Percentiles rank a stretch among this genome's conserved stretches.
phyloP scores from a whole-genome alignment of 352 stramenopile genomes.

The Halophytophthora batemanensis region DNA sequence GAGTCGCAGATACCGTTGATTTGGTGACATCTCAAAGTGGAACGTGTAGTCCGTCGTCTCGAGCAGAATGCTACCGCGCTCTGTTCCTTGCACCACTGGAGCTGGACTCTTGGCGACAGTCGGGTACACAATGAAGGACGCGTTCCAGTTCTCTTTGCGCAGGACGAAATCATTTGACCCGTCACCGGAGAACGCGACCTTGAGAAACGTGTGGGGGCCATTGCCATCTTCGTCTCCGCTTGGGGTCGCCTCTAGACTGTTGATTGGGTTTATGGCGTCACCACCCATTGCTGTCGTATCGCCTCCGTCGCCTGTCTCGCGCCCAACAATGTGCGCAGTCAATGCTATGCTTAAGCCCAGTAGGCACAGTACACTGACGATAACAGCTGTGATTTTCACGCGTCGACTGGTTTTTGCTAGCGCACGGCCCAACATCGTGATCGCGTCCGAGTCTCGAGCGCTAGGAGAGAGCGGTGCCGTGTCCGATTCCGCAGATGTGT shows the following conservation, averaged over 20 bases:
- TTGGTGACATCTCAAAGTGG: slow-evolving; percentile 52
- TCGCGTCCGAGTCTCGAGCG: slow-evolving; percentile 11
- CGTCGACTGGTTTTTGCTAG: slow-evolving; percentile 11
- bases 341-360: slow-evolving; percentile 26
- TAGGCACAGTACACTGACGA: slow-evolving; percentile 21
- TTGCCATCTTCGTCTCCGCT: slow-evolving; percentile 16
- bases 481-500: slow-evolving; percentile 1
- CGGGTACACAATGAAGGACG: slow-evolving; percentile 69
- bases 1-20: slow-evolving; percentile 35
- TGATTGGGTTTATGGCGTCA: slow-evolving; percentile 10
- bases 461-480: slow-evolving; percentile 1
- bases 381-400: slow-evolving; percentile 8
- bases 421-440: slow-evolving; percentile 14
- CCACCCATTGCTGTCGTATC: slow-evolving; percentile 5
- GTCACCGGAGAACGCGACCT: slow-evolving; percentile 28
- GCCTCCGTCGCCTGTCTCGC: slow-evolving; percentile 1
- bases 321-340: slow-evolving; percentile 15
- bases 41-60: slow-evolving; percentile 64
- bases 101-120: slow-evolving; percentile 59
- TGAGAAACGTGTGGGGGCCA: slow-evolving; percentile 33
- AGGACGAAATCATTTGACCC: slow-evolving; percentile 44
- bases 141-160: slow-evolving; percentile 54
- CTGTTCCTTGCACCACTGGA: slow-evolving; percentile 32
- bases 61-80: slow-evolving; percentile 53
- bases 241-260: slow-evolving; percentile 22